Base-by-base conservation (phyloP, 257 asterid genomes). In the Nicotiana obtusifolia region DNA sequence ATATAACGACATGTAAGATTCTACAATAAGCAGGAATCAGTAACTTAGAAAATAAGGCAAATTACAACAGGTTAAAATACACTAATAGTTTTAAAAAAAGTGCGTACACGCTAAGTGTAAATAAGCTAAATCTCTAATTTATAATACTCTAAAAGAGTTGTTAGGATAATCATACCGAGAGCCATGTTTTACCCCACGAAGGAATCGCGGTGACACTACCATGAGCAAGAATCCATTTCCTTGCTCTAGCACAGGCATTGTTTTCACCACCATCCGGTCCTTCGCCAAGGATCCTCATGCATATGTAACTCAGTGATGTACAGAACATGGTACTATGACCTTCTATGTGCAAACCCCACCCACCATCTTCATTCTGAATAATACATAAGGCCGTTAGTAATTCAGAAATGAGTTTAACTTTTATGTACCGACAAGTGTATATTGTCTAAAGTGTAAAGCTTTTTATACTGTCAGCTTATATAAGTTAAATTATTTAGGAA, bases 131-230 rank as follows among this genome's bases (percentile, higher is more conserved):
- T 44, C 4, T 26, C 2, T 73, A 47, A 17, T 17, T 19, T 56
- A 7, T 56, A 75, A 22, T 30, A 47, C 53, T 7, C 14, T 82
- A 2, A 64, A 33, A 77, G 47, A 62, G 24, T 16, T 30, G 1
- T 24, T 14, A 5, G 31, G 49, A 3, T 3, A 33, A 22, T 60
- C 81, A 47, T 85, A 93, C 97, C 80, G 96, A 90, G 37, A 93
- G 96, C 96, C 94, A 93, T 26, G 93, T 92, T 86, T 92, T 92
- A 61, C 95, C 97, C 97, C 94, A 92, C 10, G 94, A 92, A 71
- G 97, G 97, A 49, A 90, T 90, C 15, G 92, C 92, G 69, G 82
- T 86, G 5, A 81, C 92, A 37, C 91, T 89, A 59, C 97, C 97
- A 77, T 89, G 97, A 68, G 90, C 97, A 78, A 92, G 94, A n/a